Evolutionary conservation across 2,329 filamentous ascomycete species (phyloP), one percentile per base, ranked within the genome.

Genomic region (Neofusicoccum kwambonambiense): DNA sequence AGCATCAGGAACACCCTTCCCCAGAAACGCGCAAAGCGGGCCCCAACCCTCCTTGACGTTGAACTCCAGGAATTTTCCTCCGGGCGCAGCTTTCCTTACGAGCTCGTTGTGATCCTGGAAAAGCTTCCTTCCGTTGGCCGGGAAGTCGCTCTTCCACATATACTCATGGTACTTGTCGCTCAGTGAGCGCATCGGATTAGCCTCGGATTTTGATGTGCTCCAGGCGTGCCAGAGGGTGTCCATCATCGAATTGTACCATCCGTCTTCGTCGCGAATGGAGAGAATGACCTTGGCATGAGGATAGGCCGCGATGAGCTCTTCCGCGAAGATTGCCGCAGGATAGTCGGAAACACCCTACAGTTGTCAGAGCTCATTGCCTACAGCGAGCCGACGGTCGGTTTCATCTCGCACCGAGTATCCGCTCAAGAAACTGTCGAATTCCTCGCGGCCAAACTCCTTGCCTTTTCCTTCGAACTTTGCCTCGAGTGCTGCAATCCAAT

Each of bases 371-470:
- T 22, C 22, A 2, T 22, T 22, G 3, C 22, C 22, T 22, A 22
- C 22, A 22, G 22, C 22, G 22, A 22, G 22, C 2, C 22, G 22
- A 22, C 22, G 22, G 22, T 22, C 22, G 22, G 22, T 22, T 22
- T 22, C 27, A 7, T 31, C 27, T 31, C 27, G 6, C 34, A 51
- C 47, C 12, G 47, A 51, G 15, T 41, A 76, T 34, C 72, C 64
- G 3, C 72, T 73, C 15, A 79, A 69, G 4, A 80, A 67, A 31
- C 69, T 68, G 44, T 80, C 76, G 35, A 75, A 77, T 37, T 75
- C 69, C 35, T 71, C 70, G 17, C 73, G 72, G 4, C 68, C 67
- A 62, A 69, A 77, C 0, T 72, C 69, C 11, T 35, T 51, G 11
- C 70, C 70, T 13, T 67, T 67, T 1, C 67, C 65, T 22, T 72